Evolutionary conservation across 2,329 filamentous ascomycete genomes (phyloP).

Genomic region (Alternaria brassicae): DNA sequence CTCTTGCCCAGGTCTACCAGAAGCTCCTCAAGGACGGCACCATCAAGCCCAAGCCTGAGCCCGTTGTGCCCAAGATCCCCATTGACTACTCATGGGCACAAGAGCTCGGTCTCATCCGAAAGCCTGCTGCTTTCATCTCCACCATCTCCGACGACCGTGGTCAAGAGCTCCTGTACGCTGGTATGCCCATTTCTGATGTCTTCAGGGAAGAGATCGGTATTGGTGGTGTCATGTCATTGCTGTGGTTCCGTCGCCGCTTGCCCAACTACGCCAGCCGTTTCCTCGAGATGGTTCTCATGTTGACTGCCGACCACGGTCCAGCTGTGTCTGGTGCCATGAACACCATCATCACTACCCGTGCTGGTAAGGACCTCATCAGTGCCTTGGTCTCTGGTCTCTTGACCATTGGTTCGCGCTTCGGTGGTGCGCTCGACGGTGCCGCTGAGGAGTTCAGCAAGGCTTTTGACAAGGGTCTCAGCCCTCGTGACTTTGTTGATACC

Average conservation of each 20-base stretch:
- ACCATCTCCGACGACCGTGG: constrained; percentile 99
- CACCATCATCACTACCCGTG: constrained; percentile 99
- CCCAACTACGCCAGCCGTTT: constrained; percentile 98
- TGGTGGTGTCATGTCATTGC: constrained; percentile 98
- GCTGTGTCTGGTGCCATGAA: constrained; percentile 99
- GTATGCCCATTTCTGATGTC: constrained; percentile 99
- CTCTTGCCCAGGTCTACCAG: constrained; percentile 84
- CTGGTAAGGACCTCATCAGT: constrained; percentile 97
- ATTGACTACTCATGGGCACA: constrained; percentile 99
- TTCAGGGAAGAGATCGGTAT: constrained; percentile 99
- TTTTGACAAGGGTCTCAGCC: constrained; percentile 96
- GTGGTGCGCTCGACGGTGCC: constrained; percentile 96
- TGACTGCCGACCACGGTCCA: constrained; percentile 98
- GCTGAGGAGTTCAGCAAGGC: constrained; percentile 99
- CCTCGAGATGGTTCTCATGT: constrained; percentile 99
- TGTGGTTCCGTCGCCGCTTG: constrained; percentile 99
- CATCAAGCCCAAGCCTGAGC: constrained; percentile 86
- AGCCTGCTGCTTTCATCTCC: constrained; percentile 99
- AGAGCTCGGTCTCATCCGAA: constrained; percentile 98
- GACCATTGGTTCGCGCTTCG: constrained; percentile 97
- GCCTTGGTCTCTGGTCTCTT: constrained; percentile 94
- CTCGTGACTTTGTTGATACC: constrained; percentile 97
- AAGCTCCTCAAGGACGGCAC: constrained; percentile 83
- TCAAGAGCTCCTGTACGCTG: constrained; percentile 97
- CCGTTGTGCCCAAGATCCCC: constrained; percentile 96